Evolutionary conservation across 2,329 filamentous ascomycete genomes (phyloP).

Genomic region (Teratosphaeriaceae sp.): DNA sequence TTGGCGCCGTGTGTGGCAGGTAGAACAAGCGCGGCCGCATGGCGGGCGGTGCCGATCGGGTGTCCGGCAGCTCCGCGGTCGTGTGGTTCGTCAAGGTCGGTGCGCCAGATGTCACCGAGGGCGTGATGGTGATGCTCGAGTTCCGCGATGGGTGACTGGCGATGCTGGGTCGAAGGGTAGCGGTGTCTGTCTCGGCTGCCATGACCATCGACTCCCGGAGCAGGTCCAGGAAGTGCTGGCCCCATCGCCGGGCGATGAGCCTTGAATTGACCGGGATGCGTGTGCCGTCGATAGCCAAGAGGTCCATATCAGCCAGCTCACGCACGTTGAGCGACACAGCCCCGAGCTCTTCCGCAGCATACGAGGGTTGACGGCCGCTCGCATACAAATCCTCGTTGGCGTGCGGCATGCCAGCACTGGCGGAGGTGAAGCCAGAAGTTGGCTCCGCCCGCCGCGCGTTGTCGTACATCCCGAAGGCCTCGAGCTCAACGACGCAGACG

Average conservation of each 20-base stretch:
- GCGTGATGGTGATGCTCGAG: constrained; percentile 81
- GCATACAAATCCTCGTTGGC: constrained; percentile 46
- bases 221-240: constrained; percentile 90
- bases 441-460: constrained; percentile 77
- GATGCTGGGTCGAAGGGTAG: constrained; percentile 61
- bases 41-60: constrained; percentile 46
- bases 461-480: constrained; percentile 95
- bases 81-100: constrained; percentile 43
- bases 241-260: constrained; percentile 82
- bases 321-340: constrained; percentile 69
- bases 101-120: constrained; percentile 46
- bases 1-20: constrained; percentile 84
- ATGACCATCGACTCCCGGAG: constrained; percentile 70
- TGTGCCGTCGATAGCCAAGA: constrained; percentile 84
- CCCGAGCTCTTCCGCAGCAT: constrained; percentile 78
- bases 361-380: constrained; percentile 68
- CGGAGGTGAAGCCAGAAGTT: constrained; percentile 76
- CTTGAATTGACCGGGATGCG: constrained; percentile 90
- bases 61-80: constrained; percentile 44
- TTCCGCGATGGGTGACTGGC: constrained; percentile 55
- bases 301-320: constrained; percentile 96
- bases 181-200: constrained; percentile 63
- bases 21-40: constrained; percentile 81
- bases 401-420: constrained; percentile 55
- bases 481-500: constrained; percentile 92